Conservation (phyloP, 495 filamentous ascomycete genomes). For the Daldinia childiae region DNA sequence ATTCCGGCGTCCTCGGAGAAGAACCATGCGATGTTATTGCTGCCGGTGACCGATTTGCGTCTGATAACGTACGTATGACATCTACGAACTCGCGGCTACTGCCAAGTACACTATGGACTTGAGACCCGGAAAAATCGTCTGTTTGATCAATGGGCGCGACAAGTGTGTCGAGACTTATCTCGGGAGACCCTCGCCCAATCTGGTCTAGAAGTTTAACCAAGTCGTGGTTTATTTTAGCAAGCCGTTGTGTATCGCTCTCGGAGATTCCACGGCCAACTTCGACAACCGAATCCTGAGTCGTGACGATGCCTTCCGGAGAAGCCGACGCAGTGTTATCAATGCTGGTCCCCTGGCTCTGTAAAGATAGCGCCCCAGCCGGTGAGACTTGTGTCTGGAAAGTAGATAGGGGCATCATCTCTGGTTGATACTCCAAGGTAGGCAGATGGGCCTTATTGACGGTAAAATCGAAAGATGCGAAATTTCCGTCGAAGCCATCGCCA, state of each 20-base stretch:
- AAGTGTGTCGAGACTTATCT: constrained; percentile 17
- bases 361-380: neutral
- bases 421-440: neutral
- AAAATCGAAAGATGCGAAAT: constrained; percentile 6
- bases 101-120: constrained; percentile 19
- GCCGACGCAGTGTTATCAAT: neutral
- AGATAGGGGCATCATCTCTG: neutral
- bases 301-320: neutral
- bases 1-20: neutral
- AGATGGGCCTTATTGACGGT: neutral
- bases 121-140: constrained; percentile 1
- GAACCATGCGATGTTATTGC: neutral
- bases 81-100: constrained; percentile 28
- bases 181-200: constrained; percentile 14
- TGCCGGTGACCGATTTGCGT: neutral
- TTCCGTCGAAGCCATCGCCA: constrained; percentile 12
- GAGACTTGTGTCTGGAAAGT: neutral
- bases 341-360: neutral
- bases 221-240: constrained; percentile 31
- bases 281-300: neutral
- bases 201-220: constrained; percentile 19
- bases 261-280: neutral
- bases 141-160: constrained; percentile 10
- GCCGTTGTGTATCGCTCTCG: constrained; percentile 18
- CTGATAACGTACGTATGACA: constrained; percentile 17